phyloP scores from a whole-genome alignment of 192 early-diverging fungal genomes.

The Backusella tarrabulga region DNA sequence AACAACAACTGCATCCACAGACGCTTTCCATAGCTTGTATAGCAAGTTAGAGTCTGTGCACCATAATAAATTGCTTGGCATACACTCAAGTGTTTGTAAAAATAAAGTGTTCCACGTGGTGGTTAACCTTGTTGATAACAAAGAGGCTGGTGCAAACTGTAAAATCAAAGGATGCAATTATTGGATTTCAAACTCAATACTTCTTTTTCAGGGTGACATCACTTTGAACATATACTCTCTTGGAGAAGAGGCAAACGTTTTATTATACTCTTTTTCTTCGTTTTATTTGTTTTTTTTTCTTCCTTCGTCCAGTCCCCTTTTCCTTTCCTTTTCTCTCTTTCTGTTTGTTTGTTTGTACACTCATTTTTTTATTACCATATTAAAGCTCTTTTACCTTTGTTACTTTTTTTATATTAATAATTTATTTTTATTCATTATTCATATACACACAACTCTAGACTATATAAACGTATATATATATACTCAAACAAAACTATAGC shows the following conservation, averaged over 20 bases:
- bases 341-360: not conserved
- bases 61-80: not conserved
- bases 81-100: not conserved
- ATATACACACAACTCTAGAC: not conserved
- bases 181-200: slow-evolving; percentile 8
- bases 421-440: not conserved
- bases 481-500: not conserved
- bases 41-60: slow-evolving; percentile 1
- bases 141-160: not conserved
- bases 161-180: slow-evolving; percentile 5
- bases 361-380: not conserved
- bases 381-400: not conserved
- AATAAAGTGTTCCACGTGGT: not conserved
- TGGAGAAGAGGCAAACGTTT: not conserved
- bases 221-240: not conserved
- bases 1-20: not conserved
- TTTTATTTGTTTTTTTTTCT: not conserved
- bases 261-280: not conserved
- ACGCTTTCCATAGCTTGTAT: not conserved
- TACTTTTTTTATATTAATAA: not conserved
- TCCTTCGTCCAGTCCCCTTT: not conserved
- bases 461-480: not conserved
- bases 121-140: not conserved
- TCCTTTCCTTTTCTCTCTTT: not conserved
- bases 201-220: slow-evolving; percentile 7